Conservation (phyloP, 2,329 filamentous ascomycete genomes). For the Simplicillium aogashimaense region DNA sequence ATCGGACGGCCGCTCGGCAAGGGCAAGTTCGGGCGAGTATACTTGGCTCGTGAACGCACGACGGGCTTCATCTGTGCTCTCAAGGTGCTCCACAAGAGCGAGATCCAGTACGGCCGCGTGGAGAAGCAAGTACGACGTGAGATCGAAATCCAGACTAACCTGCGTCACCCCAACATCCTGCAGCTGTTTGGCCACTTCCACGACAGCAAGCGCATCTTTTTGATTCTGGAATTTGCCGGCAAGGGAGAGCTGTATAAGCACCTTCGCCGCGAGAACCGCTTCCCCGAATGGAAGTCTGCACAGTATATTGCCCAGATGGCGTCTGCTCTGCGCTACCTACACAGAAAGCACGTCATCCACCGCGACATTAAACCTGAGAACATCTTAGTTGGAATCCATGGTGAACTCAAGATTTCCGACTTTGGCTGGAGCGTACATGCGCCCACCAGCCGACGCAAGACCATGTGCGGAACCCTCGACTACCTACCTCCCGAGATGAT, state of each 20-base stretch:
- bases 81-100: constrained; percentile 78
- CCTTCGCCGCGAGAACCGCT: constrained; percentile 65
- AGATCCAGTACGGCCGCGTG: constrained; percentile 66
- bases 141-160: constrained; percentile 82
- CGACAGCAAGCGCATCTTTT: constrained; percentile 77
- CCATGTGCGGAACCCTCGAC: constrained; percentile 94
- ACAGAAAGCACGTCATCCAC: constrained; percentile 97
- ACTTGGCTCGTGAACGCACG: constrained; percentile 69
- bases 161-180: constrained; percentile 77
- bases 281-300: constrained; percentile 78
- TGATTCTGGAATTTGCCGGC: constrained; percentile 79
- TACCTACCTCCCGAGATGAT: constrained; percentile 99
- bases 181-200: constrained; percentile 82
- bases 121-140: constrained; percentile 83
- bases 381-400: constrained; percentile 90
- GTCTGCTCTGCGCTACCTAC: constrained; percentile 79
- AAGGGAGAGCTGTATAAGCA: constrained; percentile 86
- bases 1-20: constrained; percentile 80
- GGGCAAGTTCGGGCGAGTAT: constrained; percentile 80
- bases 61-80: constrained; percentile 78
- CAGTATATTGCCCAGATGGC: constrained; percentile 88
- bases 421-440: constrained; percentile 99
- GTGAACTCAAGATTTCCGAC: constrained; percentile 97
- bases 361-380: constrained; percentile 97
- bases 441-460: constrained; percentile 85